These are phyloP conservation scores for Massospora cicadina DNA, from an alignment of 371 early-diverging fungal genomes.

Conservation along the genomic window DNA sequence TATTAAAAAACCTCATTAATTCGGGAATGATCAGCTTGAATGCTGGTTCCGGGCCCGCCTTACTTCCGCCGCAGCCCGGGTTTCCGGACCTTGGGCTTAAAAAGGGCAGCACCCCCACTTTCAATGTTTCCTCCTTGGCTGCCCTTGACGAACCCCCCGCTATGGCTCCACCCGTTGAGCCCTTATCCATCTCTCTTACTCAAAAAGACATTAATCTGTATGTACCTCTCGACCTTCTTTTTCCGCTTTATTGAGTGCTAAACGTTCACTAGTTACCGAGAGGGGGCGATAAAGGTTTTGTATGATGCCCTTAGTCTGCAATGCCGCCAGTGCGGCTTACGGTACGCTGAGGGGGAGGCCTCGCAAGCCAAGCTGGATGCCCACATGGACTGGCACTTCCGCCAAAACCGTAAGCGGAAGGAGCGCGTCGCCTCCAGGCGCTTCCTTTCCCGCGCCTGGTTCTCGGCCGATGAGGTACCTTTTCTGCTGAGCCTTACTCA, in stretches of 20 bases:
- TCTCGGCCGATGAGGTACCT: slow-evolving; percentile 38
- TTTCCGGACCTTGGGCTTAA: not conserved
- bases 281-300: slow-evolving; percentile 38
- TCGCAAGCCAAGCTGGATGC: slow-evolving; percentile 55
- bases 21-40: not conserved
- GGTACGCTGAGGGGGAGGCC: slow-evolving; percentile 45
- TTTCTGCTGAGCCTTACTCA: too few species aligned
- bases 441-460: slow-evolving; percentile 75
- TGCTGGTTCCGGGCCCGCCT: not conserved
- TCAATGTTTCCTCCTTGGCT: not conserved
- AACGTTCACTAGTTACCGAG: slow-evolving; percentile 22
- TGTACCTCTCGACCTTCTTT: slow-evolving; percentile 10
- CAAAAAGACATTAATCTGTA: slow-evolving; percentile 17
- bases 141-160: not conserved
- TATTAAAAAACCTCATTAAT: not conserved
- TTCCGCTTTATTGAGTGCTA: slow-evolving; percentile 4
- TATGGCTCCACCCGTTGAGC: not conserved
- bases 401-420: slow-evolving; percentile 68
- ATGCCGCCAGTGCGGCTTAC: slow-evolving; percentile 82
- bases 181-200: slow-evolving; percentile 10
- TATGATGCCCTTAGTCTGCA: slow-evolving; percentile 58
- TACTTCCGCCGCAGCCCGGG: not conserved
- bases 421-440: slow-evolving; percentile 32
- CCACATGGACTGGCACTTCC: slow-evolving; percentile 88
- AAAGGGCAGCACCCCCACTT: not conserved